Evolutionary conservation across 768 basidiomycete genomes (phyloP).

Genomic region (Mycena epipterygia): DNA sequence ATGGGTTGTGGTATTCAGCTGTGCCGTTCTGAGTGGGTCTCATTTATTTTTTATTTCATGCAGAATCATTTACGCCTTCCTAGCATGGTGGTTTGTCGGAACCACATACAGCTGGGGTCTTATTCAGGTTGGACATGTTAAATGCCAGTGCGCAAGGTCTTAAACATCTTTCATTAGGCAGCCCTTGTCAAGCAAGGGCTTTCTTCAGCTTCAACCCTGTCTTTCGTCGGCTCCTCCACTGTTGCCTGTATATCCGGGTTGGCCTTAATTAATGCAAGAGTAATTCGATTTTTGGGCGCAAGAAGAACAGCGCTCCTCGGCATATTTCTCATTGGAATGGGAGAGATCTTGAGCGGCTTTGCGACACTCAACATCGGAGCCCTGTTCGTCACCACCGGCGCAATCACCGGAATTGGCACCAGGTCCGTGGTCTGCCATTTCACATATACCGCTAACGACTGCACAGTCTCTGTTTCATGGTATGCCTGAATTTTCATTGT

Average conservation of each 20-base stretch:
- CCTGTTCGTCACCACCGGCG: slow-evolving; percentile 43
- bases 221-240: slow-evolving; percentile 49
- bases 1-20: slow-evolving; percentile 48
- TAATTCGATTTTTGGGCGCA: slow-evolving; percentile 48
- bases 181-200: slow-evolving; percentile 43
- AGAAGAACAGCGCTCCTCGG: slow-evolving; percentile 44
- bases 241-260: slow-evolving; percentile 46
- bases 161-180: slow-evolving; percentile 28
- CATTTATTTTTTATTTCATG: neutral
- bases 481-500: neutral
- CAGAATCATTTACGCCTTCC: neutral
- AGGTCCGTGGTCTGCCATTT: slow-evolving; percentile 28
- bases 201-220: slow-evolving; percentile 41
- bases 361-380: slow-evolving; percentile 39
- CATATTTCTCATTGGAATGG: slow-evolving; percentile 44
- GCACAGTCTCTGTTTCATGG: slow-evolving; percentile 39
- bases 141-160: neutral
- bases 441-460: neutral
- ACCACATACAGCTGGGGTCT: slow-evolving; percentile 47
- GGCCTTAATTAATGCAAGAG: slow-evolving; percentile 44
- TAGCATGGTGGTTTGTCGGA: slow-evolving; percentile 44
- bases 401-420: slow-evolving; percentile 45
- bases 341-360: slow-evolving; percentile 44
- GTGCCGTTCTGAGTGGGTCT: slow-evolving; percentile 43
- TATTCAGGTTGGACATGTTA: slow-evolving; percentile 32